Base-by-base conservation (phyloP, 129 eudicot species). In the Mikania micrantha region DNA sequence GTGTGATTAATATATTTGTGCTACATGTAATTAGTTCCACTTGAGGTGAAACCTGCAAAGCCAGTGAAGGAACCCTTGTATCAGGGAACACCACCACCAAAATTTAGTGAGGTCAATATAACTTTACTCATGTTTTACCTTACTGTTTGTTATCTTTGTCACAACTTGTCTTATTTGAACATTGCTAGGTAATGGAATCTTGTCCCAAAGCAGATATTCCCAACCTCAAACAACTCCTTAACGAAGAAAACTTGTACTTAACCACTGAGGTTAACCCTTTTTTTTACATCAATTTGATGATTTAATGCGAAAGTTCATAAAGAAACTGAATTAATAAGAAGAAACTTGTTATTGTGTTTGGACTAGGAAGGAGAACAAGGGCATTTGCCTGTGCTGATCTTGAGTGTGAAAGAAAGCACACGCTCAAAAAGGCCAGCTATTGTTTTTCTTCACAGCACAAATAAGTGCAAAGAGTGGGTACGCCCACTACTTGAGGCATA, bases 401-500 rank as follows among this genome's bases (percentile, higher is more conserved):
- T 94, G 87, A 90, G 95, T 27, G 73, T 94, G 85, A 79, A 85
- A 66, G 85, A 85, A 69, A 81, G 29, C 70, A 72, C 17, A 29
- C 74, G 41, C 27, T 57, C 70, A 19, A 89, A 60, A 79, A 90
- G 94, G 57, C 97, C 99, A 59, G 83, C 95, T 16, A 45, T 90
- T 74, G 95, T 94, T 21, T 83, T 94, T 60, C 74, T 94, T 17
- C 99, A 94, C 66, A 90, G 99, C 76, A 94, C 99, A 29, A 74
- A 86, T 54, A 94, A 89, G 67, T 82, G 90, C 83, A 94, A 94
- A 76, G 99, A 94, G 74, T 94, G 96, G 96, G 47, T 89, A 28
- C 82, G 93, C 53, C 97, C 99, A 3, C 81, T 94, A 76, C 93
- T 94, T 60, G 90, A 94, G 97, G 96, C 87, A 25, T 94, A 89